Evolutionary conservation across 2,329 filamentous ascomycete species (phyloP).

Genomic region (Sarocladium brachiariae): DNA sequence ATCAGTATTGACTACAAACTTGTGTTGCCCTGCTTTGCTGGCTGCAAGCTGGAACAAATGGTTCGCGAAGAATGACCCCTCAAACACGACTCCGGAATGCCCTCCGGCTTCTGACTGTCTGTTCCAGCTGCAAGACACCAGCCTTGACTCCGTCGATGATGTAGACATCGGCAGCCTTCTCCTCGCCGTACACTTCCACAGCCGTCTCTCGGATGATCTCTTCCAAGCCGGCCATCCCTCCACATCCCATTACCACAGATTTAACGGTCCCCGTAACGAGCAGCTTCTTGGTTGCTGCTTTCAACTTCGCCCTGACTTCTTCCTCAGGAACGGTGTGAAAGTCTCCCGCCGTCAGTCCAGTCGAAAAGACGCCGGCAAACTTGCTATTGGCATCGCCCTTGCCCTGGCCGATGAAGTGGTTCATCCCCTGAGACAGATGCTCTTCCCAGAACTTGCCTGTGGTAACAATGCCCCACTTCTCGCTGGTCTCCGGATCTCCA

Average conservation of each 20-base stretch:
- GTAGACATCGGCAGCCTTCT: slow-evolving; percentile 47
- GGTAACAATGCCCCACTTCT: slow-evolving; percentile 78
- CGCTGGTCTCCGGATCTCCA: slow-evolving; percentile 16
- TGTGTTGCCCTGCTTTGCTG: background rate
- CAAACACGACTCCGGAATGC: slow-evolving; percentile 23
- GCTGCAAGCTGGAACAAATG: background rate
- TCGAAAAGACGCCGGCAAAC: slow-evolving; percentile 78
- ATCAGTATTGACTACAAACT: background rate
- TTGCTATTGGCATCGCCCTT: slow-evolving; percentile 16
- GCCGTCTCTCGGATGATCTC: slow-evolving; percentile 66
- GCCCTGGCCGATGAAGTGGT: slow-evolving; percentile 50
- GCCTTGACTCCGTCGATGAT: slow-evolving; percentile 77
- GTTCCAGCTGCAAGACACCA: slow-evolving; percentile 56
- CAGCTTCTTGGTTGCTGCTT: slow-evolving; percentile 60
- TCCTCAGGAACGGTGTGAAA: slow-evolving; percentile 64
- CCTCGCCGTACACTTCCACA: slow-evolving; percentile 54
- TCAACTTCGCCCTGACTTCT: slow-evolving; percentile 59
- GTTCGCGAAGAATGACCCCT: background rate
- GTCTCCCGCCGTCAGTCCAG: slow-evolving; percentile 72
- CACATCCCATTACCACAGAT: slow-evolving; percentile 79
- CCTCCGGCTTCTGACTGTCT: slow-evolving; percentile 38
- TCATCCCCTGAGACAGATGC: slow-evolving; percentile 61
- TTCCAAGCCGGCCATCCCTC: slow-evolving; percentile 84
- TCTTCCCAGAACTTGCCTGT: slow-evolving; percentile 80
- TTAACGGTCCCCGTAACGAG: slow-evolving; percentile 50